phyloP scores from a whole-genome alignment of 148 eudicot species.

The Euryodendron excelsum region DNA sequence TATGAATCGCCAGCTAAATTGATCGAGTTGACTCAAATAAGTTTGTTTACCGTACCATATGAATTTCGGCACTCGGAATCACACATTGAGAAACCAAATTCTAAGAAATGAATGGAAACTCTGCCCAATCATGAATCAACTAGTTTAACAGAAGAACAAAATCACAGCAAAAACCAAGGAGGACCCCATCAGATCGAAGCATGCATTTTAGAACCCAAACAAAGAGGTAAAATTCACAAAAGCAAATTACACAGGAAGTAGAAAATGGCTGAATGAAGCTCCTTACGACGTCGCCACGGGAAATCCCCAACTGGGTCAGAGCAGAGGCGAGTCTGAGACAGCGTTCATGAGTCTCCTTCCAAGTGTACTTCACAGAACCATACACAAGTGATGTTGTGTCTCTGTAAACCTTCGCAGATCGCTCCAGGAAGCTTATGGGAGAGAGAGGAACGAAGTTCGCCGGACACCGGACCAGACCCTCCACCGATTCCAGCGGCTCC shows the following conservation, averaged over 20 bases:
- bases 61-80: background rate
- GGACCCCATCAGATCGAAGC: background rate
- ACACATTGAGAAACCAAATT: background rate
- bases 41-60: too few species aligned
- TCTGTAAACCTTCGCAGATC: slow-evolving; percentile 33
- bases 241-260: background rate
- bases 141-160: background rate
- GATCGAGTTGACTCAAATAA: too few species aligned
- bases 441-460: slow-evolving; percentile 39
- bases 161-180: background rate
- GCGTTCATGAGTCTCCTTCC: slow-evolving; percentile 36
- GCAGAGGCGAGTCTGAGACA: slow-evolving; percentile 45
- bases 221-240: background rate
- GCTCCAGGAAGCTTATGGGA: slow-evolving; percentile 43
- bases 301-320: slow-evolving; percentile 39
- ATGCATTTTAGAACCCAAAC: background rate
- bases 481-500: slow-evolving; percentile 27
- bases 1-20: too few species aligned
- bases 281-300: slow-evolving; percentile 41
- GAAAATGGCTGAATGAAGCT: background rate
- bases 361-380: slow-evolving; percentile 30
- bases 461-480: slow-evolving; percentile 33
- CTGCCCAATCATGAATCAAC: too few species aligned
- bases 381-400: slow-evolving; percentile 36
- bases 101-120: too few species aligned